phyloP scores from a whole-genome alignment of 768 basidiomycete species.

The Suillus hirtellus region DNA sequence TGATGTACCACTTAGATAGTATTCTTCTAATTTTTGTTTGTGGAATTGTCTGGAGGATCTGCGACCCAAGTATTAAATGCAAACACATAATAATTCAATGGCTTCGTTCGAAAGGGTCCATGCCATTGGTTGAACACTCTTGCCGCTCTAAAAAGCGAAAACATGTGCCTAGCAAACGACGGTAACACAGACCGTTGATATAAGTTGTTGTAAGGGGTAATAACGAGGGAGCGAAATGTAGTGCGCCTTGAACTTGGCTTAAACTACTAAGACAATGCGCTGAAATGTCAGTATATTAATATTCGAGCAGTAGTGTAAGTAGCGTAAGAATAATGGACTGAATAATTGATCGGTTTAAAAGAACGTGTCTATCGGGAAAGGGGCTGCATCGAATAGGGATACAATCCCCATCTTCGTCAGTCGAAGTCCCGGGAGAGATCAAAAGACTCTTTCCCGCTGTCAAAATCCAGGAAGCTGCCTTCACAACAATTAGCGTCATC shows the following conservation, averaged over 20 bases:
- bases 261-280: constrained; percentile 21
- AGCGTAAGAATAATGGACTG: constrained; percentile 17
- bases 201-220: neutral
- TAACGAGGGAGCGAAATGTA: neutral
- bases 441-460: constrained; percentile 38
- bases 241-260: constrained; percentile 13
- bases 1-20: neutral
- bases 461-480: constrained; percentile 44
- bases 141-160: neutral
- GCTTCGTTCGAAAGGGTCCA: neutral
- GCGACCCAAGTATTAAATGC: neutral
- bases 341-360: constrained; percentile 18
- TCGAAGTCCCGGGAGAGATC: constrained; percentile 37
- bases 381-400: neutral
- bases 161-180: neutral
- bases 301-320: constrained; percentile 6
- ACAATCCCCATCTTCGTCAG: constrained; percentile 40
- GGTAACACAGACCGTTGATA: neutral
- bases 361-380: constrained; percentile 8
- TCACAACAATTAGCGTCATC: constrained; percentile 37
- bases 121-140: neutral
- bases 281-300: constrained; percentile 12
- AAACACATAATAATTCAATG: neutral
- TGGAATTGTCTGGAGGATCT: neutral
- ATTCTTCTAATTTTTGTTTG: constrained; percentile 1